Base-by-base conservation (phyloP, 306 rosid species). In the Cucumis hystrix region DNA sequence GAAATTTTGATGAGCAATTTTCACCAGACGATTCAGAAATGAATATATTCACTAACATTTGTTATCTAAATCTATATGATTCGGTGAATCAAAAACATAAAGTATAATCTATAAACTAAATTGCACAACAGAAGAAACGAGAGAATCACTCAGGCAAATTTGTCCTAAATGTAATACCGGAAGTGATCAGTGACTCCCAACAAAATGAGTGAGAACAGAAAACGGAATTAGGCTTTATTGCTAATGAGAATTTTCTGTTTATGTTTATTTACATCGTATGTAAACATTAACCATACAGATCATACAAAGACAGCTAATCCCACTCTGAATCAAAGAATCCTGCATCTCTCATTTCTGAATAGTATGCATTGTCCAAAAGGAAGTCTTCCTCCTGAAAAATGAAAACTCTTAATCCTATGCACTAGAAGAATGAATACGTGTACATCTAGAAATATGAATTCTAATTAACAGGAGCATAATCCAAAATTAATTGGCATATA, bases 241-340 rank as follows among this genome's bases (percentile, higher is more conserved):
- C 58, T 43, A 45, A 43, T 10, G 20, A 49, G 15, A 45, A 49
- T 7, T 58, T 20, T 18, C 25, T 43, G 9, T 20, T 21, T 18
- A 45, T 20, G 40, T 30, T 43, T 63, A 64, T 62, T 41, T 78
- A 87, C 71, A 83, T 17, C 30, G 83, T 65, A 23, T 76, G 78
- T 83, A 81, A 80, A 23, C 21, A 66, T 57, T 62, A 70, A 45
- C 63, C 69, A 64, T 12, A 64, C 57, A 47, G 1, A 40, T 0
- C 39, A n/a, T 58, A 69, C 82, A 76, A 73, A 61, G 63, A 84
- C 55, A 81, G 70, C 79, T 86, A 90, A 80, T 88, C 97, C 93
- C 89, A 92, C 51, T 92, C 93, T n/a, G 85, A 84, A 63, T 92
- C 97, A 76, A 92, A 90, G 90, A 92, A 92, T 70, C 97, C 97